A percentile compares a stretch with the other conserved stretches of the same genome.
Conservation (phyloP, 2,329 filamentous ascomycete species). For the Ceratocystis eucalypticola region DNA sequence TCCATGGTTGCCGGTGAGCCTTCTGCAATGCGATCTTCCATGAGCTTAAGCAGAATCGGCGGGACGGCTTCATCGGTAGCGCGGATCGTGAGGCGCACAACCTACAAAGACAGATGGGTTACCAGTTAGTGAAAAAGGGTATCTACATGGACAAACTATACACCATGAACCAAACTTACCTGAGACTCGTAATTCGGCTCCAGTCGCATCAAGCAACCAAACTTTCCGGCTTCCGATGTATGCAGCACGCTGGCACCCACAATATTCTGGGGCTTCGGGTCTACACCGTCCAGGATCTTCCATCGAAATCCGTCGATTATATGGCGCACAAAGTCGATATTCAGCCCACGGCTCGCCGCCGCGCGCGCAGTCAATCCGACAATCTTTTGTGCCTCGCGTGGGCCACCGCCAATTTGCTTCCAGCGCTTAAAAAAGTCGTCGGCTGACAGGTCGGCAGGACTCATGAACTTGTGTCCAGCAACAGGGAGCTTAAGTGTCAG, state of each 20-base stretch:
- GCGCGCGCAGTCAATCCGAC: slow-evolving; percentile 49
- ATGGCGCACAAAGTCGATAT: slow-evolving; percentile 54
- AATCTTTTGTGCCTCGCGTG: slow-evolving; percentile 77
- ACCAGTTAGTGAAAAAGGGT: slow-evolving; percentile 21
- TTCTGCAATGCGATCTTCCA: slow-evolving; percentile 66
- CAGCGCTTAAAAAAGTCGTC: slow-evolving; percentile 99
- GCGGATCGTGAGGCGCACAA: slow-evolving; percentile 86
- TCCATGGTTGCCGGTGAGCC: slow-evolving; percentile 35
- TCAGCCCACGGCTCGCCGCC: slow-evolving; percentile 44
- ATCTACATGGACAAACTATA: neutral
- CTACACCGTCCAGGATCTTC: slow-evolving; percentile 72
- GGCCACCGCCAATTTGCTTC: slow-evolving; percentile 89
- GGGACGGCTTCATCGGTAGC: slow-evolving; percentile 88
- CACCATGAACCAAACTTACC: slow-evolving; percentile 43
- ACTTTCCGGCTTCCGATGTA: slow-evolving; percentile 74
- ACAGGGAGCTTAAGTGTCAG: slow-evolving; percentile 84
- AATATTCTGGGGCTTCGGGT: slow-evolving; percentile 86
- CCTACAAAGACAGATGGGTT: slow-evolving; percentile 40
- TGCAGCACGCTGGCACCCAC: slow-evolving; percentile 82
- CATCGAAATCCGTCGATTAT: slow-evolving; percentile 77
- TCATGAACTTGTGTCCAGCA: slow-evolving; percentile 91
- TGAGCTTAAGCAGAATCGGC: slow-evolving; percentile 62
- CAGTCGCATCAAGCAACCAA: slow-evolving; percentile 80
- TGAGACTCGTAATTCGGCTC: slow-evolving; percentile 88
- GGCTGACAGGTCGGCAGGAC: slow-evolving; percentile 66